A percentile compares a stretch with the other conserved stretches of the same genome.
Evolutionary conservation across 306 rosid genomes (phyloP).

Genomic region (Cyclanthera cordifolia): DNA sequence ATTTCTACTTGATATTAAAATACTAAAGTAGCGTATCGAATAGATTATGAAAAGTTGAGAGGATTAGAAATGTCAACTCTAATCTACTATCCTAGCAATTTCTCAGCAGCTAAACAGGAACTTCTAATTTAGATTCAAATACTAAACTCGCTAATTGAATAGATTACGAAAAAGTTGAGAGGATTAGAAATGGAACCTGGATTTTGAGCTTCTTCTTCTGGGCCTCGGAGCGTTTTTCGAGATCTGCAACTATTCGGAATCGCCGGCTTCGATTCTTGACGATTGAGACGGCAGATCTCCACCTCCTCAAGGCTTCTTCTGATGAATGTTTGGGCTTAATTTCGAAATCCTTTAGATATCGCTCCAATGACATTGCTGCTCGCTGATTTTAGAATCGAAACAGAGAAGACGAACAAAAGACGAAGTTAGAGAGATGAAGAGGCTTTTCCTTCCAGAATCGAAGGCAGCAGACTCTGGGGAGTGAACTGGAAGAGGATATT

Average conservation of each 20-base stretch:
- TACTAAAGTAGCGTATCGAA: background rate
- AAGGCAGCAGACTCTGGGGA: too few relatives aligned
- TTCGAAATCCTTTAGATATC: constrained; percentile 43
- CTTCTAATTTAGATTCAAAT: background rate
- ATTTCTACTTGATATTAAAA: too few relatives aligned
- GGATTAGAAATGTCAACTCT: background rate
- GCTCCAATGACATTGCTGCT: constrained; percentile 25
- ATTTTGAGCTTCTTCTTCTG: constrained; percentile 44
- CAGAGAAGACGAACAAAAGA: too few relatives aligned
- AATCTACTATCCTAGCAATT: background rate
- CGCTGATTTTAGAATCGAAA: background rate
- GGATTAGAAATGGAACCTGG: constrained; percentile 29
- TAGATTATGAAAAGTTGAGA: too few relatives aligned
- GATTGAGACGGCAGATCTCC: constrained; percentile 68
- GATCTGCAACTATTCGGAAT: constrained; percentile 72
- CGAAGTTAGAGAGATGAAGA: too few relatives aligned
- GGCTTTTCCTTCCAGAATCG: too few relatives aligned
- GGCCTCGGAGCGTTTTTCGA: constrained; percentile 55
- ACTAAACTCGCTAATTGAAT: background rate
- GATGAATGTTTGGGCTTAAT: constrained; percentile 42
- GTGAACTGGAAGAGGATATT: too few relatives aligned
- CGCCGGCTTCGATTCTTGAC: constrained; percentile 68
- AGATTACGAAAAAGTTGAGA: too few relatives aligned
- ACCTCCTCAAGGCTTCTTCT: constrained; percentile 36
- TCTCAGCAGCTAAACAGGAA: too few relatives aligned